These are phyloP conservation scores for Chloranthus sessilifolius DNA, from an alignment of 164 flowering plant genomes.

Conservation along the genomic window DNA sequence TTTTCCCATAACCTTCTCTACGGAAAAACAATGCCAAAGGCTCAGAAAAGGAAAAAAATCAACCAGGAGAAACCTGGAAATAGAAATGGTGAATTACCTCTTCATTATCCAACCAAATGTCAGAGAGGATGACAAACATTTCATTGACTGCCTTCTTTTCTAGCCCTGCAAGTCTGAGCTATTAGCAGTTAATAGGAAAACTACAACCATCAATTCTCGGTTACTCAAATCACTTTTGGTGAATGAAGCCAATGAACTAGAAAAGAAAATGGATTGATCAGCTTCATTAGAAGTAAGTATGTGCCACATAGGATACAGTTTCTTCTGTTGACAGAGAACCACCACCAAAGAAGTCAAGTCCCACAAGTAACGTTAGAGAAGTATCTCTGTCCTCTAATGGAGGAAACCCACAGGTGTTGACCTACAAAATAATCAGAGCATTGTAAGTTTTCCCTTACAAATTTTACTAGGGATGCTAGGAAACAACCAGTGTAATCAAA, in stretches of 20 bases:
- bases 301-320: conserved; percentile 58
- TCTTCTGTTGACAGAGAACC: conserved; percentile 63
- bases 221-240: no score
- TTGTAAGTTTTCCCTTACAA: neutral
- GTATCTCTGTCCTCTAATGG: conserved; percentile 82
- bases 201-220: no score
- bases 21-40: no score
- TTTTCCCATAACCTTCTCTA: conserved; percentile 76
- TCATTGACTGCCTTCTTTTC: conserved; percentile 77
- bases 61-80: neutral
- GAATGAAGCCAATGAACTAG: neutral
- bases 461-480: neutral
- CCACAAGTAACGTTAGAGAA: conserved; percentile 43
- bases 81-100: conserved; percentile 52
- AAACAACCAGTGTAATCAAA: no score
- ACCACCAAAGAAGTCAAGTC: conserved; percentile 81
- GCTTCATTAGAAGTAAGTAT: neutral
- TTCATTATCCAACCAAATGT: conserved; percentile 74
- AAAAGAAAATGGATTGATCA: neutral
- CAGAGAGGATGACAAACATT: conserved; percentile 88
- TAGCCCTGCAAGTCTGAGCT: conserved; percentile 60
- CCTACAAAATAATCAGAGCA: conserved; percentile 36
- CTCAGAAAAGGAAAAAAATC: conserved; percentile 9
- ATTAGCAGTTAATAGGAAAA: conserved; percentile 13
- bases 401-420: conserved; percentile 84